A percentile compares a stretch with the other conserved stretches of the same genome.
Conservation (phyloP, 2,329 filamentous ascomycete species). For the Trichoderma citrinoviride region DNA sequence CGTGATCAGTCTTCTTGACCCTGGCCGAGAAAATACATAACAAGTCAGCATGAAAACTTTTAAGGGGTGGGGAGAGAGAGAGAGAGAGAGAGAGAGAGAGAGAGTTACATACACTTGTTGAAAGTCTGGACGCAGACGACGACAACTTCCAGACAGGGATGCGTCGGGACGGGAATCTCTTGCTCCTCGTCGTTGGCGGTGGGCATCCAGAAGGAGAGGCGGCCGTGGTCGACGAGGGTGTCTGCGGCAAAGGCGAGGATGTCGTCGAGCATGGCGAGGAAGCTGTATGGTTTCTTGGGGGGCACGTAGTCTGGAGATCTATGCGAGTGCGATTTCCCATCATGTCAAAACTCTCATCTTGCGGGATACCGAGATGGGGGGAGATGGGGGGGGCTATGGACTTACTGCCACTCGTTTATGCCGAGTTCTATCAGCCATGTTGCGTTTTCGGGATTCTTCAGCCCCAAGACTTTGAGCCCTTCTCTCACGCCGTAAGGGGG, state of each 20-base stretch:
- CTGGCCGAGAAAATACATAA: constrained; percentile 39
- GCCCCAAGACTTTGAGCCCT: constrained; percentile 82
- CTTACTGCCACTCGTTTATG: constrained; percentile 65
- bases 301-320: constrained; percentile 67
- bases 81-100: not conserved
- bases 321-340: not conserved
- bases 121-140: constrained; percentile 82
- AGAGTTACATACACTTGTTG: constrained; percentile 67
- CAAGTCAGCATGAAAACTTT: not conserved
- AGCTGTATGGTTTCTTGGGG: constrained; percentile 89
- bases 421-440: constrained; percentile 66
- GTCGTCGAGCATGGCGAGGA: constrained; percentile 84
- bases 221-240: constrained; percentile 73
- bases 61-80: constrained; percentile 14
- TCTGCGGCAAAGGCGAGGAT: constrained; percentile 78
- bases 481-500: constrained; percentile 95
- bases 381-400: constrained; percentile 11
- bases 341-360: not conserved
- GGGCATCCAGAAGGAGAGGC: constrained; percentile 96
- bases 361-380: accelerated
- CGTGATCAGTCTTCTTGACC: constrained; percentile 85
- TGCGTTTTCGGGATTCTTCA: constrained; percentile 62
- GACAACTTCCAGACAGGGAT: constrained; percentile 71
- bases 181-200: constrained; percentile 77
- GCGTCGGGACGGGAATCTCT: constrained; percentile 72